These are phyloP conservation scores for Asterochloris sp. DNA, from an alignment of 139 green algal species.

Conservation along the genomic window DNA sequence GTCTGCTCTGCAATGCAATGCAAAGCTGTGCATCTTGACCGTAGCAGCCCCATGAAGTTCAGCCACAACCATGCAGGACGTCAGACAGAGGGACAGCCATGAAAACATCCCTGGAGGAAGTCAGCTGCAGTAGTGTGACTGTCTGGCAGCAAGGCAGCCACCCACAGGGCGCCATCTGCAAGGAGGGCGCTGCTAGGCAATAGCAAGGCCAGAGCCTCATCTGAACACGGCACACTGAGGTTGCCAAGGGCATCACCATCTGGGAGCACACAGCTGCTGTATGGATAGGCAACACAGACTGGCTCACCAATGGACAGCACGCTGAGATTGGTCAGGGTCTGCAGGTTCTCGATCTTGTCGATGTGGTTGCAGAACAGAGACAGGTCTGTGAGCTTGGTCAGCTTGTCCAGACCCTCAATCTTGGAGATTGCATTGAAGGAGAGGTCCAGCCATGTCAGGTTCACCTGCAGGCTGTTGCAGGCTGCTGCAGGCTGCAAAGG, in stretches of 20 bases:
- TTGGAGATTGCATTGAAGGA: slow-evolving; percentile 83
- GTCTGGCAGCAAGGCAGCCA: not conserved
- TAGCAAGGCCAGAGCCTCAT: not conserved
- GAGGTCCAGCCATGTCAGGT: slow-evolving; percentile 77
- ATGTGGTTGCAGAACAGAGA: slow-evolving; percentile 86
- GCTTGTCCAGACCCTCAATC: slow-evolving; percentile 72
- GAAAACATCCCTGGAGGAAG: not conserved
- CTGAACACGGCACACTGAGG: not conserved
- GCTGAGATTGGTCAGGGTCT: slow-evolving; percentile 56
- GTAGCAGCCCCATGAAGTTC: not conserved
- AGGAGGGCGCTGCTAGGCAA: not conserved
- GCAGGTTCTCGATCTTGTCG: slow-evolving; percentile 56
- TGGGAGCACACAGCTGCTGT: not conserved
- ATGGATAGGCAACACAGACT: not conserved
- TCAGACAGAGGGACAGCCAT: not conserved
- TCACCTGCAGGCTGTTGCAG: slow-evolving; percentile 31
- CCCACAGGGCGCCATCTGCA: not conserved
- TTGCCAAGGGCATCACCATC: not conserved
- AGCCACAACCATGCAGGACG: not conserved
- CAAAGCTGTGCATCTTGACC: too few relatives aligned
- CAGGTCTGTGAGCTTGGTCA: slow-evolving; percentile 75
- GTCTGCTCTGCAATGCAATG: too few relatives aligned
- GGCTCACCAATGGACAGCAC: slow-evolving; percentile 67
- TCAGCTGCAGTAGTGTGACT: not conserved
- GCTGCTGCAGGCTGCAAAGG: not conserved